phyloP scores from a whole-genome alignment of 768 basidiomycete species.

The Mycena latifolia region DNA sequence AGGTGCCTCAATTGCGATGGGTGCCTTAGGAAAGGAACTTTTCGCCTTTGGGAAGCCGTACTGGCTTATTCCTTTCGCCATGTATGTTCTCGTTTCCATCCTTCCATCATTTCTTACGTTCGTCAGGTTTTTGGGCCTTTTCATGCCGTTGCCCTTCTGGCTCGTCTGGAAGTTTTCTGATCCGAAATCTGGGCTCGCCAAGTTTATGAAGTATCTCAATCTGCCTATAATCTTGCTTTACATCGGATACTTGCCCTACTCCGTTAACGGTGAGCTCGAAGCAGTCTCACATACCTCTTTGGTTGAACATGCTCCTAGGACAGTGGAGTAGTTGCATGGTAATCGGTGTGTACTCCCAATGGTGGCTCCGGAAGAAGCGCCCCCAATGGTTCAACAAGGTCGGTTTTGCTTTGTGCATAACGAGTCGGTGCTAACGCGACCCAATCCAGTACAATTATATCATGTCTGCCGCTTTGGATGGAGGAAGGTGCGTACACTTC shows the following conservation, averaged over 20 bases:
- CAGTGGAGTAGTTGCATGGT: conserved; percentile 68
- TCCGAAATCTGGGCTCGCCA: conserved; percentile 46
- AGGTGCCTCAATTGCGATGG: conserved; percentile 63
- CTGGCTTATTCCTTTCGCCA: conserved; percentile 60
- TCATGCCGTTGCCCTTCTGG: conserved; percentile 64
- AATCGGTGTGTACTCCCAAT: conserved; percentile 62
- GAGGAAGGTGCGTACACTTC: conserved; percentile 42
- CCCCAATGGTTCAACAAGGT: conserved; percentile 59
- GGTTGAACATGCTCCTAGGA: conserved; percentile 31
- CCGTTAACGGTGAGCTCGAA: conserved; percentile 52
- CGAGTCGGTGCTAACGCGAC: neutral
- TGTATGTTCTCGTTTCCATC: conserved; percentile 45
- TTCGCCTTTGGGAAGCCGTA: conserved; percentile 63
- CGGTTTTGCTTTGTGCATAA: conserved; percentile 11
- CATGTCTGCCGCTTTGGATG: conserved; percentile 62
- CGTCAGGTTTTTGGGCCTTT: conserved; percentile 57
- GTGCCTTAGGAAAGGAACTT: conserved; percentile 65
- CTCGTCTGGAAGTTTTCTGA: conserved; percentile 53
- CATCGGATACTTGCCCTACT: conserved; percentile 60
- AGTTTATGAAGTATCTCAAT: conserved; percentile 56
- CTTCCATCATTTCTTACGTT: neutral
- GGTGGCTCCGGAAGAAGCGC: conserved; percentile 58
- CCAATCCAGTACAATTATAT: conserved; percentile 55
- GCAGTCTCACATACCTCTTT: neutral
- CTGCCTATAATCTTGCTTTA: conserved; percentile 58